Base-by-base conservation (phyloP, 148 eudicot genomes). In the Rhododendron ovatum region DNA sequence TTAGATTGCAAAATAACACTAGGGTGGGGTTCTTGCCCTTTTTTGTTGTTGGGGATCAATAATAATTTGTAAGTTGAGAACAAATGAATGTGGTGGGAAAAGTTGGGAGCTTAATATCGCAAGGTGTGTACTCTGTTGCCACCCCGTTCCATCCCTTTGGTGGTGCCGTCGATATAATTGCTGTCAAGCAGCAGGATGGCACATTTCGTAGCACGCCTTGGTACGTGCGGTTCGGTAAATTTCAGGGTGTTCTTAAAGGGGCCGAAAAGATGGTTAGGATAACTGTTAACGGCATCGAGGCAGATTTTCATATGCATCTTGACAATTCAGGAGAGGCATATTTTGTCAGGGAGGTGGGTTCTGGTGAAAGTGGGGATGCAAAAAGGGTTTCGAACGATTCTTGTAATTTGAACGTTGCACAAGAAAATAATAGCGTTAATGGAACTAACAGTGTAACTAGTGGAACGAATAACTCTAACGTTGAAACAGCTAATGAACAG, bases 141-240 rank as follows among this genome's bases (percentile, higher is more conserved):
- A 94, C 98, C 88, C 99, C 99, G 20, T 95, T 97, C 88, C 99
- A 97, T 86, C 99, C 99, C 15, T 97, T 97, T 87, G 98, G 99
- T 61, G 99, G 99, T 82, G 99, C 99, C 3, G 98, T 97, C 82
- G 98, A 97, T 88, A 92, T 97, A 11, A 94, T 97, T 85, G 99
- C 93, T 86, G 99, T 97, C 87, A 93, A 94, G 87, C 98, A 95
- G 87, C 93, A 90, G 82, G 99, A 97, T 90, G 98, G 98, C 6
- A 93, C 95, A 7, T 97, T 90, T 83, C 89, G 98, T 81, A 93
- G 93, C 83, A 93, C 98, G 14, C 99, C 99, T 86, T 97, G 99
- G 99, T 97, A 97, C 85, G 99, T 95, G 33, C 93, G 98, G 61
- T 97, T 97, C 84, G 99, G 99, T 82, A 97, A 97, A 84, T 95